These are phyloP conservation scores for Phyllosticta citribraziliensis DNA, from an alignment of 2,329 filamentous ascomycete genomes.

Conservation along the genomic window DNA sequence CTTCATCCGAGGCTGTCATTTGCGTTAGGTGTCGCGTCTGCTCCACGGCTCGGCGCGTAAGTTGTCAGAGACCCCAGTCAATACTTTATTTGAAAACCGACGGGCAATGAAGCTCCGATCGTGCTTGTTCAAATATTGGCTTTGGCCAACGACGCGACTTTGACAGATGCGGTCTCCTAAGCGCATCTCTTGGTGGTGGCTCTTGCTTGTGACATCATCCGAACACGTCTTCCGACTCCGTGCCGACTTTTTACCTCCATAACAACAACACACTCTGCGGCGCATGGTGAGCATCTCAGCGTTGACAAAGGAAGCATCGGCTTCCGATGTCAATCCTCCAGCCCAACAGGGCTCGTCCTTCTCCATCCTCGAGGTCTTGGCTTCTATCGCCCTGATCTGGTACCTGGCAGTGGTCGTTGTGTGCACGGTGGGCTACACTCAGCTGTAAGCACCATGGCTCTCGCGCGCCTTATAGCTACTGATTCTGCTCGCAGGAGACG, in stretches of 20 bases:
- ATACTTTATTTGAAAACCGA: neutral
- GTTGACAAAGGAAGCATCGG: constrained; percentile 8
- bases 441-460: constrained; percentile 40
- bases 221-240: neutral
- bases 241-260: neutral
- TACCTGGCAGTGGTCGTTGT: constrained; percentile 46
- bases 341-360: constrained; percentile 20
- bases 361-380: constrained; percentile 28
- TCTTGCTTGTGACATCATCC: neutral
- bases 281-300: constrained; percentile 24
- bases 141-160: neutral
- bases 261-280: constrained; percentile 10
- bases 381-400: constrained; percentile 44
- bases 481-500: constrained; percentile 36
- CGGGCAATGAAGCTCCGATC: neutral
- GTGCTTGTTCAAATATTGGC: neutral
- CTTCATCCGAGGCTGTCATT: neutral
- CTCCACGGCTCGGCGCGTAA: neutral
- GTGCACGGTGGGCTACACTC: constrained; percentile 48
- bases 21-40: neutral
- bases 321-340: constrained; percentile 13
- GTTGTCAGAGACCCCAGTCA: neutral
- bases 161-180: neutral
- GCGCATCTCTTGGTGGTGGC: neutral
- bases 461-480: constrained; percentile 2